Conservation (phyloP, 164 flowering plant genomes). For the Piper longum region DNA sequence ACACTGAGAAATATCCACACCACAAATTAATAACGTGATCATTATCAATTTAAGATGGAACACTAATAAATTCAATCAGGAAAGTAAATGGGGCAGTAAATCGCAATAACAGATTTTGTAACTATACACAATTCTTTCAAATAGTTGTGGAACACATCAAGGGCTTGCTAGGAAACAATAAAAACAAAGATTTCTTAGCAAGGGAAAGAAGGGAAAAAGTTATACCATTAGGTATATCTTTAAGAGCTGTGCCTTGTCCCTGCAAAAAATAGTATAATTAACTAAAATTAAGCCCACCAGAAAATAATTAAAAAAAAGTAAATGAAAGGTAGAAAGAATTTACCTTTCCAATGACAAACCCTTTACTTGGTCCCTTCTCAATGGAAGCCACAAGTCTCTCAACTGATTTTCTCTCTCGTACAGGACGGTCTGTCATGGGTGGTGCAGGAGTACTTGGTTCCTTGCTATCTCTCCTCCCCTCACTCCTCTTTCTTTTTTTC, state of each 20-base stretch:
- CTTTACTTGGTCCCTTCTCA: slow-evolving; percentile 46
- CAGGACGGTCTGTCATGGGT: slow-evolving; percentile 44
- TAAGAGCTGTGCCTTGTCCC: slow-evolving; percentile 79
- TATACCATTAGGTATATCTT: slow-evolving; percentile 71
- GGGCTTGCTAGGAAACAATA: too few relatives aligned
- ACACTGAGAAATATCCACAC: too few relatives aligned
- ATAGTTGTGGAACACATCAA: not conserved
- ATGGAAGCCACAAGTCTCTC: slow-evolving; percentile 65
- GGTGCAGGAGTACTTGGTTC: slow-evolving; percentile 39
- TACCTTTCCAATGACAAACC: slow-evolving; percentile 62
- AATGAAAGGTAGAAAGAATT: not conserved
- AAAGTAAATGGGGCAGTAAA: too few relatives aligned
- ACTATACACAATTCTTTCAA: too few relatives aligned
- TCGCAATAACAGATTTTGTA: too few relatives aligned
- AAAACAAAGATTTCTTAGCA: not conserved
- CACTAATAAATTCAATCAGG: too few relatives aligned
- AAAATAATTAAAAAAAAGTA: not conserved
- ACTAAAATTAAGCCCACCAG: not conserved
- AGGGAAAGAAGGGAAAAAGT: not conserved
- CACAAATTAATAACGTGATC: too few relatives aligned
- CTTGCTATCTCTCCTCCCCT: slow-evolving; percentile 17
- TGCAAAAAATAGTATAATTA: slow-evolving; percentile 11
- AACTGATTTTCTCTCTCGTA: slow-evolving; percentile 29
- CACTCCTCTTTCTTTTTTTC: slow-evolving; percentile 7
- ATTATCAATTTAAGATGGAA: too few relatives aligned